Base-by-base conservation (phyloP, 2,329 filamentous ascomycete species). In the Fusarium sp. region DNA sequence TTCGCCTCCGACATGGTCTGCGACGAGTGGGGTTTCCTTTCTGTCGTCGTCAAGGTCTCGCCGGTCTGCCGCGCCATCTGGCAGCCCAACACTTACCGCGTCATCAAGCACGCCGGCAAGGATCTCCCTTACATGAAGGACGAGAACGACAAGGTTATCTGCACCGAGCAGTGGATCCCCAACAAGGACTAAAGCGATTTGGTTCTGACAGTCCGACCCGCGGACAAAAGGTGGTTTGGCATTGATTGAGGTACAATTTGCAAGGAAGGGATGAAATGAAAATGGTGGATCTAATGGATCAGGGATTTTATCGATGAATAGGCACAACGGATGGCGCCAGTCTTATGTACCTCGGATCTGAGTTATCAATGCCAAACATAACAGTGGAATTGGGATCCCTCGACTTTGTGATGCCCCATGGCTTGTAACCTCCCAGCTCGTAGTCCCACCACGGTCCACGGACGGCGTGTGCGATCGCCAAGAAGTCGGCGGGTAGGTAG, bases 321-420 rank as follows among this genome's bases (percentile, higher is more conserved):
- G 74, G 71, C 16, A 62, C 38, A 3, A 76, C 69, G 6, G 74
- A 67, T 0, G 74, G 74, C 5, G 69, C 74, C 42, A 76, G 59
- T n/a, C 74, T 76, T 5, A 76, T 73, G 16, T 66, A 74, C 29
- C 71, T 58, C 10, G 69, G 58, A 47, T 76, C 74, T 2, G 54
- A 62, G 1, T 36, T 66, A 22, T 76, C 74, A 57, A 76, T 29
- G 0, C 74, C 74, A 70, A 76, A 76, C 74, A 76, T 76, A 6
- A 76, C 74, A 3, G 74, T 59, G 13, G 69, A 52, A 6, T 71
- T 65, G 11, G 36, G 57, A 27, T 68, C 70, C 0, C 57, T 25
- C 2, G 66, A 60, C 29, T 68, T 68, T 11, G 35, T 45, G 2
- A 13, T 14, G 8, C 68, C 64, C 74, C 74, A 76, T 0, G 71